Percentiles rank a stretch among this genome's conserved stretches.
Evolutionary conservation across 257 asterid species (phyloP).

Genomic region (Solanum verrucosum): DNA sequence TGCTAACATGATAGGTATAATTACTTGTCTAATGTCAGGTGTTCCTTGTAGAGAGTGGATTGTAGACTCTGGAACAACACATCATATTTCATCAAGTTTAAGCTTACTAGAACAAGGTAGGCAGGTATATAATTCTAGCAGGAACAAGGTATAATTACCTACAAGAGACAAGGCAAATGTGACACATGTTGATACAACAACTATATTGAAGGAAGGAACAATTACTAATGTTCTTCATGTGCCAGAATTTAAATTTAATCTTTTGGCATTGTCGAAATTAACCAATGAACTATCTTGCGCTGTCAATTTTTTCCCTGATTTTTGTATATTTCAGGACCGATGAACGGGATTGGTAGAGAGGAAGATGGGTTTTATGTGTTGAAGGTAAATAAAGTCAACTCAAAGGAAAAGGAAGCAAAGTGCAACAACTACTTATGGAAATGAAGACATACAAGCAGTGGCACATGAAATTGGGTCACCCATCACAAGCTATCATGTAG

Average conservation of each 20-base stretch:
- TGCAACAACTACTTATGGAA: background rate
- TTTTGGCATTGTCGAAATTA: background rate
- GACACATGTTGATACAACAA: background rate
- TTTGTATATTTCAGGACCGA: background rate
- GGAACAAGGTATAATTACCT: background rate
- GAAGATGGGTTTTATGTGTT: background rate
- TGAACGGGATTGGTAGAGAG: background rate
- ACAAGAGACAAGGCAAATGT: background rate
- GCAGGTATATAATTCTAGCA: background rate
- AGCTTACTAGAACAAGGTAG: background rate
- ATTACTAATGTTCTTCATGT: background rate
- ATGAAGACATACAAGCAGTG: background rate
- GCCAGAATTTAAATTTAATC: background rate
- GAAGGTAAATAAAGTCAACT: background rate
- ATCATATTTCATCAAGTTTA: background rate
- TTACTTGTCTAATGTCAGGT: background rate
- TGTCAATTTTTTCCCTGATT: background rate
- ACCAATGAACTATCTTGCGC: background rate
- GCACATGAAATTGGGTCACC: background rate
- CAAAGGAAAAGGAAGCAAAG: background rate
- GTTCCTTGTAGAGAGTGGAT: background rate
- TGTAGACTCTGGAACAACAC: background rate
- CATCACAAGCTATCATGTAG: background rate
- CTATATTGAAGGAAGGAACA: background rate
- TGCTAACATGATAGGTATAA: background rate